Conservation (phyloP, 2,329 filamentous ascomycete species). For the Paracoccidioides brasiliensis region DNA sequence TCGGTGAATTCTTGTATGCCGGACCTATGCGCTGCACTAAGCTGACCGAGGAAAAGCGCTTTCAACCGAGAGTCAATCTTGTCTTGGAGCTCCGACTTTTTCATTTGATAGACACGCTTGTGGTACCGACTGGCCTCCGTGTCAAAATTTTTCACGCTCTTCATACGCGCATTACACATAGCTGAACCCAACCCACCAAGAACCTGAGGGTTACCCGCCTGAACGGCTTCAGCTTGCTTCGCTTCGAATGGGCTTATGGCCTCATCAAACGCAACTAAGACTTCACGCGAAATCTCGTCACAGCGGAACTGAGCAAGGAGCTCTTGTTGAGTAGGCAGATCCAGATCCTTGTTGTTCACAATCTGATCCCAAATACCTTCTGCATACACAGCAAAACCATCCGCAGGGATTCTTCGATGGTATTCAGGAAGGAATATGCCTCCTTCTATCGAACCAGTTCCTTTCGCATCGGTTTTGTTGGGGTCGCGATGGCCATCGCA, state of each 20-base stretch:
- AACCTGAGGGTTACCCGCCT: slow-evolving; percentile 59
- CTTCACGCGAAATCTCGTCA: slow-evolving; percentile 89
- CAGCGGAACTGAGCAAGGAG: slow-evolving; percentile 93
- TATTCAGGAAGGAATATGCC: slow-evolving; percentile 88
- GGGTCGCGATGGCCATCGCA: slow-evolving; percentile 63
- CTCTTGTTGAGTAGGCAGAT: slow-evolving; percentile 93
- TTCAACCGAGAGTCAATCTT: slow-evolving; percentile 87
- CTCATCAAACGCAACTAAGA: slow-evolving; percentile 69
- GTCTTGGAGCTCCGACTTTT: slow-evolving; percentile 67
- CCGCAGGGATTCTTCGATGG: slow-evolving; percentile 86
- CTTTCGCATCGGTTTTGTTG: slow-evolving; percentile 45
- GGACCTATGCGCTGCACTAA: slow-evolving; percentile 76
- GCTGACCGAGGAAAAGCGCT: slow-evolving; percentile 73
- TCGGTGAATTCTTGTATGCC: slow-evolving; percentile 77
- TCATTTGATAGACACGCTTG: slow-evolving; percentile 83
- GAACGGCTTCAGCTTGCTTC: slow-evolving; percentile 61
- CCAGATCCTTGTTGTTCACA: slow-evolving; percentile 94
- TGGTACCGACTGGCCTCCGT: slow-evolving; percentile 86
- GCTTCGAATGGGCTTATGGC: slow-evolving; percentile 75
- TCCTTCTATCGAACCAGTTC: slow-evolving; percentile 61
- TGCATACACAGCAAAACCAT: slow-evolving; percentile 91
- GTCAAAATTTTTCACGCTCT: slow-evolving; percentile 73
- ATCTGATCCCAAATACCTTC: slow-evolving; percentile 97
- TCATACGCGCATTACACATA: slow-evolving; percentile 58
- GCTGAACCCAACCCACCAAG: slow-evolving; percentile 60